phyloP scores from a whole-genome alignment of 192 early-diverging fungal species.

The Dissophora globulifera region DNA sequence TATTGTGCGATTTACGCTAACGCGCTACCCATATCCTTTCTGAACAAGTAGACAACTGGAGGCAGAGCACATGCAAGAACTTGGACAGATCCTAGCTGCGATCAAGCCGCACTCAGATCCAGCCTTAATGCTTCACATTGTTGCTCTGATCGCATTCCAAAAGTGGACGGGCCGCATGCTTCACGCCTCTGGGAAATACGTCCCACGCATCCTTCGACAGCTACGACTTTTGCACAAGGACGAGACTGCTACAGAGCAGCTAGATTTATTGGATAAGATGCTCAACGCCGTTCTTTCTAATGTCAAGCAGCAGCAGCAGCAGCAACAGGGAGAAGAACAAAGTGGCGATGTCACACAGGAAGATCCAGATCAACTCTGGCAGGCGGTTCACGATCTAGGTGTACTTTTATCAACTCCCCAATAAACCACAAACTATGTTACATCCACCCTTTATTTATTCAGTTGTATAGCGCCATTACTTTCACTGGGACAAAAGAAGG shows the following conservation, averaged over 20 bases:
- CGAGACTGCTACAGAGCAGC: not conserved
- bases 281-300: constrained; percentile 12
- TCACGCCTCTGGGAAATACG: constrained; percentile 48
- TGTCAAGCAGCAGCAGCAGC: constrained; percentile 32
- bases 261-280: constrained; percentile 25
- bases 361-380: constrained; percentile 1
- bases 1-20: too few species aligned
- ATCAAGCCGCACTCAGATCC: constrained; percentile 16
- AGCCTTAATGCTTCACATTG: constrained; percentile 44
- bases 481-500: not conserved
- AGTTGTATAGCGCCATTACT: not conserved
- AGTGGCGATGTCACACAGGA: not conserved
- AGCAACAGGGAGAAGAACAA: not conserved
- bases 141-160: constrained; percentile 39
- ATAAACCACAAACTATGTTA: constrained; percentile 1
- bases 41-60: constrained; percentile 5
- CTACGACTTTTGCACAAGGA: constrained; percentile 8
- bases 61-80: constrained; percentile 20
- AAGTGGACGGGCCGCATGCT: constrained; percentile 36
- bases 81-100: not conserved
- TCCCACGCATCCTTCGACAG: constrained; percentile 41
- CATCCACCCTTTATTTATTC: too few species aligned
- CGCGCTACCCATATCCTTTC: too few species aligned
- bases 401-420: not conserved
- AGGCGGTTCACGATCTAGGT: constrained; percentile 14